Percentiles rank a stretch among this genome's conserved stretches.
Evolutionary conservation across 257 asterid genomes (phyloP).

Genomic region (Eucommia ulmoides): DNA sequence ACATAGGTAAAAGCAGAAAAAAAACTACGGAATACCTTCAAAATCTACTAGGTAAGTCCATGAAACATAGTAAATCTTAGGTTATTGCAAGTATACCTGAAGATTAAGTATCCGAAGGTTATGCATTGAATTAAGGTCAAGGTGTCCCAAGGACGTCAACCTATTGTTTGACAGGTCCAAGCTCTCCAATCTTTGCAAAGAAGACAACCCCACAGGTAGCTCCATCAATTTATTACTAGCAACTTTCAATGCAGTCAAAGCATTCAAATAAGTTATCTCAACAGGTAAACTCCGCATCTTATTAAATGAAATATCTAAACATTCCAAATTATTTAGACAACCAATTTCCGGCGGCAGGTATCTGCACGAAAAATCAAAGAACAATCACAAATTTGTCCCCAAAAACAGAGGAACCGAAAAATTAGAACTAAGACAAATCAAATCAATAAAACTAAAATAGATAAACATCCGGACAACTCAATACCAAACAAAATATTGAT

Average conservation of each 20-base stretch:
- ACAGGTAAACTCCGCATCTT: constrained; percentile 81
- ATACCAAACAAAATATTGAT: not conserved
- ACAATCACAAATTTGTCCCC: no score
- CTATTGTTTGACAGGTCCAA: constrained; percentile 82
- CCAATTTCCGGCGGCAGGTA: constrained; percentile 92
- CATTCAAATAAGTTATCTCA: constrained; percentile 53
- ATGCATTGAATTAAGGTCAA: constrained; percentile 67
- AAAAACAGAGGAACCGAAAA: constrained; percentile 5
- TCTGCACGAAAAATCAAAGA: constrained; percentile 36
- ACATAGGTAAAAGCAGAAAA: no score
- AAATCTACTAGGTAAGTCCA: not conserved
- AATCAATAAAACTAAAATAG: not conserved
- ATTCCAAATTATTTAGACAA: constrained; percentile 60
- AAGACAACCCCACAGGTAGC: constrained; percentile 52
- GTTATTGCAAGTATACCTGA: constrained; percentile 60
- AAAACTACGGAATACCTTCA: not conserved
- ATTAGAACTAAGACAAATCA: constrained; percentile 7
- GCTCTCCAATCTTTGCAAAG: constrained; percentile 60
- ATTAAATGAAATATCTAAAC: constrained; percentile 80
- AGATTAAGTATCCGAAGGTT: constrained; percentile 58
- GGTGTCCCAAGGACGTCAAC: constrained; percentile 50
- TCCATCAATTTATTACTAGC: constrained; percentile 70
- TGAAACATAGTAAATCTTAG: no score
- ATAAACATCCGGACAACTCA: not conserved
- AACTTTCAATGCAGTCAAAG: constrained; percentile 54